Evolutionary conservation across 2,329 filamentous ascomycete genomes (phyloP).

Genomic region (Ophiostoma novo-ulmi): DNA sequence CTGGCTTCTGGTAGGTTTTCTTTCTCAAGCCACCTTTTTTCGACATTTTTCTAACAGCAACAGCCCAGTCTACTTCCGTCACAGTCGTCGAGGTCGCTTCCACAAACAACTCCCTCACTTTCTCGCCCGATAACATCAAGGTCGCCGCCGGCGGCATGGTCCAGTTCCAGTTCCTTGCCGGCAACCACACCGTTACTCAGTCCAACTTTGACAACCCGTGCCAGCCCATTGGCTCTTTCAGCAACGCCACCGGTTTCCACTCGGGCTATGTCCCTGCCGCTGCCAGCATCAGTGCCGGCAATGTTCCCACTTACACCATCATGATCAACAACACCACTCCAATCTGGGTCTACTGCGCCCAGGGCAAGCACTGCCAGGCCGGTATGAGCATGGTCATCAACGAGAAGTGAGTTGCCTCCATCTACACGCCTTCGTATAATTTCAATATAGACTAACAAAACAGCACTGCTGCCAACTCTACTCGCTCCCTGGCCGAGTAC

Average conservation of each 20-base stretch:
- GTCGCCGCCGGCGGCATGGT: constrained; percentile 59
- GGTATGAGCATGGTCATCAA: constrained; percentile 58
- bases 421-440: background rate
- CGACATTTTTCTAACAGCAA: constrained; percentile 11
- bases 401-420: constrained; percentile 52
- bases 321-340: constrained; percentile 63
- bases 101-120: constrained; percentile 53
- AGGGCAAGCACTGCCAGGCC: constrained; percentile 44
- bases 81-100: constrained; percentile 51
- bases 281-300: constrained; percentile 44
- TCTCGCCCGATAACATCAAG: constrained; percentile 60
- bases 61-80: constrained; percentile 38
- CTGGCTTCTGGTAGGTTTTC: constrained; percentile 41
- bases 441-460: constrained; percentile 3
- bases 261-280: constrained; percentile 62
- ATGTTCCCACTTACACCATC: constrained; percentile 65
- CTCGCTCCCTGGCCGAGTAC: constrained; percentile 49
- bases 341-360: constrained; percentile 44
- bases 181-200: constrained; percentile 76
- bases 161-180: constrained; percentile 61
- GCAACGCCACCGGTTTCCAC: constrained; percentile 56
- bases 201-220: constrained; percentile 53
- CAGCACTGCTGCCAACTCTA: constrained; percentile 47
- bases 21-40: background rate
- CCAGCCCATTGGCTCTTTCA: constrained; percentile 39